phyloP scores from a whole-genome alignment of 2,329 filamentous ascomycete genomes.

The Emergomyces africanus region DNA sequence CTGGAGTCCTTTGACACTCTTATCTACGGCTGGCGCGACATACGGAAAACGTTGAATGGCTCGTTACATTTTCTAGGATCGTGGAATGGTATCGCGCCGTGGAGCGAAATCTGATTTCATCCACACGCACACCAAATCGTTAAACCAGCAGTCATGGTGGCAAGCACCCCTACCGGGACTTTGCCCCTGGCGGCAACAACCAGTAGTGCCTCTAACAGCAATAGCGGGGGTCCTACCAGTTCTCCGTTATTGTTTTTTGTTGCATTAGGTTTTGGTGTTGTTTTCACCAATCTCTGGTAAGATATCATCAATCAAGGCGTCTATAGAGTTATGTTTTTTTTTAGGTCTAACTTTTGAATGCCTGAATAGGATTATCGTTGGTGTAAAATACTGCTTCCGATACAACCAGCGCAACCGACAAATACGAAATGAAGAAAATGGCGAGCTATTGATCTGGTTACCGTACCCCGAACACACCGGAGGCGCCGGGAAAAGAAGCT shows the following conservation, averaged over 20 bases:
- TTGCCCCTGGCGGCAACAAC: neutral
- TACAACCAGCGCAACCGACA: constrained; percentile 91
- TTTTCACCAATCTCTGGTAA: constrained; percentile 98
- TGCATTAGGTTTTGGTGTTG: constrained; percentile 89
- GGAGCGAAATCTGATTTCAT: neutral
- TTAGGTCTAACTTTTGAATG: constrained; percentile 3
- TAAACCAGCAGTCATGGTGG: neutral
- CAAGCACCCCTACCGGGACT: neutral
- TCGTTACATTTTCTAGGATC: neutral
- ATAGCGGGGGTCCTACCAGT: constrained; percentile 42
- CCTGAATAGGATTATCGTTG: constrained; percentile 80
- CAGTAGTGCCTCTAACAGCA: neutral
- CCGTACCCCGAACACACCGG: constrained; percentile 74
- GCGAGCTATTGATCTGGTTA: constrained; percentile 76
- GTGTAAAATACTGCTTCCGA: constrained; percentile 97
- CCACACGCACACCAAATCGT: neutral
- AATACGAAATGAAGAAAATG: constrained; percentile 61
- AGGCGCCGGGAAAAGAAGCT: constrained; percentile 91
- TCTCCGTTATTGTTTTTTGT: constrained; percentile 85
- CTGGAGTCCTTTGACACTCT: neutral
- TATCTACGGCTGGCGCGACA: neutral
- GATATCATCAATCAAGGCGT: constrained; percentile 20
- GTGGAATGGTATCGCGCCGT: neutral
- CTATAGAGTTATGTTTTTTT: neutral
- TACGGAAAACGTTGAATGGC: neutral